Evolutionary conservation across 169 alveolate species (phyloP).

Genomic region (Toxoplasma gondii): DNA sequence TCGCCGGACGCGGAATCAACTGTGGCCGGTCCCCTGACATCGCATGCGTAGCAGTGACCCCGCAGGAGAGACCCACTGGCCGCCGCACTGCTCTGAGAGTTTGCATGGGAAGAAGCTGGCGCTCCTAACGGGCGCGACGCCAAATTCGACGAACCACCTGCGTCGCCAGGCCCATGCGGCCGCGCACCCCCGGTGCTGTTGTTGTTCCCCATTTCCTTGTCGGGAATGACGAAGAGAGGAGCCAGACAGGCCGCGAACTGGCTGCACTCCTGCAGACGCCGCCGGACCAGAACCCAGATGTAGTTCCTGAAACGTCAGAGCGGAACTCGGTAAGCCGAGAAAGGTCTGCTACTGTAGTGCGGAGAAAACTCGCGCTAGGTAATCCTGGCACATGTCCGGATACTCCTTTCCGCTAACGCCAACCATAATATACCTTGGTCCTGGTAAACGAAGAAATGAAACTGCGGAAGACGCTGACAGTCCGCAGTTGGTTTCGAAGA

Average conservation of each 20-base stretch:
- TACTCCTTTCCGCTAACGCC: no score
- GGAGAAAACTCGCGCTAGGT: no score
- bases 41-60: conserved; percentile 9
- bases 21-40: not conserved
- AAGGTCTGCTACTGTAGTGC: no score
- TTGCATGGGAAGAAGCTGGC: not conserved
- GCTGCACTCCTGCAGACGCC: not conserved
- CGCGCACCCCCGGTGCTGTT: not conserved
- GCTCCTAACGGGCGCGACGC: not conserved
- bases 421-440: no score
- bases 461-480: no score
- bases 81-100: not conserved
- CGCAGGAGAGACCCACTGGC: not conserved
- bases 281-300: no score
- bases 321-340: no score
- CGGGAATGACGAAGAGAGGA: not conserved
- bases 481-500: no score
- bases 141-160: not conserved
- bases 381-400: no score
- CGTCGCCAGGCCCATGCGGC: not conserved
- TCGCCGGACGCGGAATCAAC: not conserved
- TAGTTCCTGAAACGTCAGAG: no score
- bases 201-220: not conserved
- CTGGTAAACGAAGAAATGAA: no score
- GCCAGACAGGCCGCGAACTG: not conserved